Evolutionary conservation across 306 rosid genomes (phyloP).

Genomic region (Ceratonia siliqua): DNA sequence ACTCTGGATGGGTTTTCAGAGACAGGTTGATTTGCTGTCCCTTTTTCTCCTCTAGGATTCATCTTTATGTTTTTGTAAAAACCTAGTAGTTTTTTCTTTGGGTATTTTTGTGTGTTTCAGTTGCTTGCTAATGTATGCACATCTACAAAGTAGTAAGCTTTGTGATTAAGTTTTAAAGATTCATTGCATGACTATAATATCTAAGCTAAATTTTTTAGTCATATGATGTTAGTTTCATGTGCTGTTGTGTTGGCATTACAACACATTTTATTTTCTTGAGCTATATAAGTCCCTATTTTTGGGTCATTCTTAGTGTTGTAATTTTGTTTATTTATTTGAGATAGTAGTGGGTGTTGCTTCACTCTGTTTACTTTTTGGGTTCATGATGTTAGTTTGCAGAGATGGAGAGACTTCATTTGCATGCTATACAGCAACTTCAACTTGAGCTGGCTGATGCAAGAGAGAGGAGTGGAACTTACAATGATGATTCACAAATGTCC

Average conservation of each 20-base stretch:
- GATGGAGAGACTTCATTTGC: slow-evolving; percentile 90
- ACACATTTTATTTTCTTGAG: not conserved
- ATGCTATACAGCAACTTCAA: slow-evolving; percentile 85
- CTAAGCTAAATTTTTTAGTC: not conserved
- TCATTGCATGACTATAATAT: not conserved
- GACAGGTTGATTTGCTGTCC: slow-evolving; percentile 68
- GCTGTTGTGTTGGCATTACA: not conserved
- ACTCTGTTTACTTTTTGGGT: slow-evolving; percentile 30
- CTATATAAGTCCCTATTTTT: not conserved
- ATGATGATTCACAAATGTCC: slow-evolving; percentile 63
- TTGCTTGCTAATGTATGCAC: not conserved
- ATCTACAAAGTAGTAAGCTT: not conserved
- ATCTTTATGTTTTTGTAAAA: not conserved
- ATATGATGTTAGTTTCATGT: not conserved
- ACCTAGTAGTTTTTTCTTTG: not conserved
- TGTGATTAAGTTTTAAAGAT: slow-evolving; percentile 19
- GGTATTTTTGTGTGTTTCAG: not conserved
- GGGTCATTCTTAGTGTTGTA: not conserved
- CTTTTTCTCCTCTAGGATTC: not conserved
- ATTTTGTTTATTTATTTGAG: slow-evolving; percentile 6
- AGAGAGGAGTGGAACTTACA: slow-evolving; percentile 72
- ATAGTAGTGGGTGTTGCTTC: slow-evolving; percentile 1
- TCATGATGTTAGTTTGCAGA: slow-evolving; percentile 71
- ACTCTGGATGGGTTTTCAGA: slow-evolving; percentile 90
- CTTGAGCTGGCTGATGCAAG: slow-evolving; percentile 85